Evolutionary conservation across 345 rosid species (phyloP), one percentile per base, ranked within the genome.

Genomic region (Eucalyptus tenuipes): DNA sequence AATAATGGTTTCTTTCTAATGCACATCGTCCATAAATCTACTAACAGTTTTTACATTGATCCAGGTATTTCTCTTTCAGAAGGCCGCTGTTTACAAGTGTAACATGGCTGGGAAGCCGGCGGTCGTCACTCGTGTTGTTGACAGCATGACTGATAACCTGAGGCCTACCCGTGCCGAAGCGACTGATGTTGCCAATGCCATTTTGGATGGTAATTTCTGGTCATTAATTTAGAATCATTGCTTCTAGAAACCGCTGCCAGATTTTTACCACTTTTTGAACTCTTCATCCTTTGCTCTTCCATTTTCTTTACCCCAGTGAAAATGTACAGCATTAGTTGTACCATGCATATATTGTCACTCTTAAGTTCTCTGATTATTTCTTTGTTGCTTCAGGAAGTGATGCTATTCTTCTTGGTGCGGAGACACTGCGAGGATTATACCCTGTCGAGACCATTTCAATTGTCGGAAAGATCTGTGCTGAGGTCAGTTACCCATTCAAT

Each of bases 91-190:
- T 91, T 94, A 91, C 94, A 96, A 97, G 94, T 97, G 99, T 90
- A 98, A 98, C 95, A 94, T 97, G 98, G 98, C 95, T 85, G 99
- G 99, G 91, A 98, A 98, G 92, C 98, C 99, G 88, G 99, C 95
- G 4, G 96, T 98, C 79, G 92, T 98, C 64, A 96, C 96, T 80
- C 97, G 98, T 89, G 98, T 97, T 86, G 99, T 98, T 75, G 99
- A 98, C 92, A 97, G 98, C 94, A 97, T 98, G 99, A 96, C 99
- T 44, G 98, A 94, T 90, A 98, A 98, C 94, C 92, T 98, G 88
- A 94, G 99, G 88, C 99, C 99, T 91, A 98, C 99, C 90, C 99
- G 99, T 85, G 99, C 99, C 55, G 99, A 98, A 94, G 99, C 99
- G 64, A 98, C 99, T 4, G 99, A 98, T 95, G 97, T 97, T 93